phyloP scores from a whole-genome alignment of 768 basidiomycete species.

The Coprinellus aureogranulatus region DNA sequence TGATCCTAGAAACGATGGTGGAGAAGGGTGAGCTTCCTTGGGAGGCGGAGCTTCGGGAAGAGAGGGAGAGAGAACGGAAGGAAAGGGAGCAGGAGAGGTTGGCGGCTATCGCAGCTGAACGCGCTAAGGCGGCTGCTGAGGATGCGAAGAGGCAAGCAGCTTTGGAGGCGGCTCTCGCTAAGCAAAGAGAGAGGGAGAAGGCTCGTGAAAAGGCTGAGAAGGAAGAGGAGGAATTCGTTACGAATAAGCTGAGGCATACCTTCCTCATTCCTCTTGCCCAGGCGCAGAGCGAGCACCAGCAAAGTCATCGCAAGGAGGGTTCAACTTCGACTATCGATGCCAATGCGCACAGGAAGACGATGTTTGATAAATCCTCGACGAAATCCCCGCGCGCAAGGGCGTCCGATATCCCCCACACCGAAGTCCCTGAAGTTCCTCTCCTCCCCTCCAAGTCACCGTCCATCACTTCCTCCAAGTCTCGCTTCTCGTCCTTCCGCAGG shows the following conservation, averaged over 20 bases:
- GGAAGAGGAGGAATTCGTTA: constrained; percentile 24
- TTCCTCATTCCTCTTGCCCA: constrained; percentile 32
- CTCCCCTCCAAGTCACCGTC: constrained; percentile 44
- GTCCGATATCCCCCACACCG: constrained; percentile 17
- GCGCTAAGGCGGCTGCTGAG: constrained; percentile 17
- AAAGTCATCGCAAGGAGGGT: constrained; percentile 22
- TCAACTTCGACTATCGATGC: constrained; percentile 13
- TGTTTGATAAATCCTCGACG: background rate
- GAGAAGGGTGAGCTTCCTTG: constrained; percentile 46
- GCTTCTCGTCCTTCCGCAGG: constrained; percentile 49
- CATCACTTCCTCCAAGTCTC: constrained; percentile 33
- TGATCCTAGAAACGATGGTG: constrained; percentile 54
- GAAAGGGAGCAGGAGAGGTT: constrained; percentile 14
- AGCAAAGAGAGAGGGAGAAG: background rate
- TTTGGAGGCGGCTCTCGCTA: constrained; percentile 13
- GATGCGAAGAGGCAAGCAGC: constrained; percentile 26
- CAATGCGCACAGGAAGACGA: background rate
- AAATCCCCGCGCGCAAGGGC: constrained; percentile 11
- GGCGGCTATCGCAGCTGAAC: constrained; percentile 4
- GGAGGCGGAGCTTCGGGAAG: constrained; percentile 25
- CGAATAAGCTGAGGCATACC: constrained; percentile 30
- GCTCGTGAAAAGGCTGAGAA: background rate
- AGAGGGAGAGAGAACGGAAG: constrained; percentile 16
- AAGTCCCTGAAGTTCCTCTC: constrained; percentile 30
- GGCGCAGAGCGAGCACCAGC: constrained; percentile 7